Base-by-base conservation (phyloP, 805 yeast genomes). In the Martiniozyma abietophila region DNA sequence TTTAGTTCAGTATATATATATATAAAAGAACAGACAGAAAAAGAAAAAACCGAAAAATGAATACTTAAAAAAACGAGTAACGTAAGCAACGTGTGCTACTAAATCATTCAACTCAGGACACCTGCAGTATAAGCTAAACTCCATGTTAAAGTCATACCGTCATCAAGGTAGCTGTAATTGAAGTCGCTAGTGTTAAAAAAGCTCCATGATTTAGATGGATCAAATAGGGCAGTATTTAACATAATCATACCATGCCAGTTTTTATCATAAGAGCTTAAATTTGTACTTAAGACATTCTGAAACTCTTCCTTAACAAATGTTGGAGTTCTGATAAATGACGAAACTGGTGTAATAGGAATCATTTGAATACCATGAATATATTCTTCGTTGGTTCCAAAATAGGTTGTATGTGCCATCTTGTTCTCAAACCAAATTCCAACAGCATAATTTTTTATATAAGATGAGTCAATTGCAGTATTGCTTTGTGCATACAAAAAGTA, bases 71-170 rank as follows among this genome's bases (percentile, higher is more conserved):
- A n/a, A n/a, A n/a, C n/a, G n/a, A n/a, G n/a, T n/a, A n/a, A n/a
- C n/a, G n/a, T n/a, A n/a, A n/a, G n/a, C n/a, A n/a, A n/a, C n/a
- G n/a, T n/a, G n/a, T n/a, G n/a, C n/a, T n/a, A n/a, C n/a, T n/a
- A n/a, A n/a, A n/a, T n/a, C 6, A 7, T 23, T 28, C 26, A 39
- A 15, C 17, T 16, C 4, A 11, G 23, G 12, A 35, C 14, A 15
- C 70, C 78, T 6, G 72, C 95, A 29, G 83, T 66, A 44, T 71
- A 82, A 0, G 94, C 76, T 42, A 86, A 62, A 9, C 88, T 77
- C 94, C 95, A 86, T 0, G 96, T 80, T 42, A 76, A 61, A 18
- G 89, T 76, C 67, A 85, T 89, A 2, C 96, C 96, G 38, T 73
- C 72, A 49, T 88, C 96, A 31, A 88, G 69, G 43, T 67, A 69